phyloP scores from a whole-genome alignment of 2,329 filamentous ascomycete genomes.

The Acarospora socialis region DNA sequence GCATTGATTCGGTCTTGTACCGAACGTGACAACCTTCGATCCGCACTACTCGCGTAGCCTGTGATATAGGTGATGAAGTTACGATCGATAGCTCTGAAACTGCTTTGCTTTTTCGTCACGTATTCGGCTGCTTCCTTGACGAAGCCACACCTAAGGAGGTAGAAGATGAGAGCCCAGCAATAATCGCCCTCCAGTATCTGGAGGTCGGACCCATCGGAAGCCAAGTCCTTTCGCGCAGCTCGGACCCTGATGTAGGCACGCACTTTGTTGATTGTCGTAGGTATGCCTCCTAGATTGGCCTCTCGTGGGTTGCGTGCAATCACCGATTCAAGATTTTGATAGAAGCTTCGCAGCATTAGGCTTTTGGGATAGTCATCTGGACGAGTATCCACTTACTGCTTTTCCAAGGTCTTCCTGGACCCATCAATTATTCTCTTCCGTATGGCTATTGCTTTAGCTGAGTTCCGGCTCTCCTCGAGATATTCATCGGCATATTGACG shows the following conservation, averaged over 20 bases:
- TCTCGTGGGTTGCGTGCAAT: conserved; percentile 76
- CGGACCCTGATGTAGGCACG: conserved; percentile 81
- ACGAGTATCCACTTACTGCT: conserved; percentile 26
- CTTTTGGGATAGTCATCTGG: neutral
- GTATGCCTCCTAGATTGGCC: conserved; percentile 77
- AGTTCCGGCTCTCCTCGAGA: conserved; percentile 57
- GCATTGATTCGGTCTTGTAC: conserved; percentile 77
- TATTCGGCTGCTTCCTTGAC: conserved; percentile 74
- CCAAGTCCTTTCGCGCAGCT: conserved; percentile 66
- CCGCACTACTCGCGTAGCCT: conserved; percentile 62
- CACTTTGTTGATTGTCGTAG: conserved; percentile 78
- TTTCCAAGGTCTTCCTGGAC: conserved; percentile 66
- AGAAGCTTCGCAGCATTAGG: conserved; percentile 36
- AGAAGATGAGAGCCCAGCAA: conserved; percentile 90
- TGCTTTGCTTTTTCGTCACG: conserved; percentile 61
- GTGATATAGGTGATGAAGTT: conserved; percentile 81
- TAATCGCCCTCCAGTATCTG: conserved; percentile 71
- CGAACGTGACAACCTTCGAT: conserved; percentile 62
- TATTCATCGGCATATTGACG: conserved; percentile 66
- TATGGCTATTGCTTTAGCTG: conserved; percentile 48
- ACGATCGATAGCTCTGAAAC: conserved; percentile 81
- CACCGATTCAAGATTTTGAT: conserved; percentile 58
- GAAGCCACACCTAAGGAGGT: conserved; percentile 72
- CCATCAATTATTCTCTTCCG: conserved; percentile 69
- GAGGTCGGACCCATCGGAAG: conserved; percentile 64